A percentile compares a stretch with the other conserved stretches of the same genome.
Conservation (phyloP, 768 basidiomycete species). For the Rhodotorula graminis region DNA sequence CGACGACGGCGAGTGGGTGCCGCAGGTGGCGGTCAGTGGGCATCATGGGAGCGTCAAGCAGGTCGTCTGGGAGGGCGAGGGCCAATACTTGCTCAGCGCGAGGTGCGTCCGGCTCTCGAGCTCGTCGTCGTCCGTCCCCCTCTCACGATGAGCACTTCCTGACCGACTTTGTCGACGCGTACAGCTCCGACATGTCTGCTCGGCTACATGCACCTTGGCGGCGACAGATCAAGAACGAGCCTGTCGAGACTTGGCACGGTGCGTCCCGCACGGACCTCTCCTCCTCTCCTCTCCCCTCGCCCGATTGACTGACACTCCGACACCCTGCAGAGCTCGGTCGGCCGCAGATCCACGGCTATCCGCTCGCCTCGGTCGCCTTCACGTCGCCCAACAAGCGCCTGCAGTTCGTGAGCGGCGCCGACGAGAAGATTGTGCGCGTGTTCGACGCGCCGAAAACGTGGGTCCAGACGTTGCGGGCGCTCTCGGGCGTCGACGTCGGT, state of each 20-base stretch:
- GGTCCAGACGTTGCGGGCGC: constrained; percentile 57
- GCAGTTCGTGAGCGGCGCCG: constrained; percentile 82
- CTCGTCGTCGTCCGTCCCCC: not conserved
- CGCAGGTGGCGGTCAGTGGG: constrained; percentile 74
- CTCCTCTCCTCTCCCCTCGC: not conserved
- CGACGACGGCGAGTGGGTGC: constrained; percentile 57
- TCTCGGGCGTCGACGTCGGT: constrained; percentile 53
- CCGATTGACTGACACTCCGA: too few species aligned
- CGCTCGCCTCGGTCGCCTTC: constrained; percentile 73
- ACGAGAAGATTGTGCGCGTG: constrained; percentile 90
- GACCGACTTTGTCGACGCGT: constrained; percentile 49
- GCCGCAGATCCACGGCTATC: constrained; percentile 96
- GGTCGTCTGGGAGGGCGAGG: constrained; percentile 78
- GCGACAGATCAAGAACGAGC: constrained; percentile 13
- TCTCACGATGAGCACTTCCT: not conserved
- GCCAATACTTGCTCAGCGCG: constrained; percentile 73
- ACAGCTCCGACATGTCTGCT: constrained; percentile 73
- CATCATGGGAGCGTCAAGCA: constrained; percentile 75
- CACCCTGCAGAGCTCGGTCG: constrained; percentile 63
- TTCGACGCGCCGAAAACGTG: constrained; percentile 87
- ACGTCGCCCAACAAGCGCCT: constrained; percentile 55
- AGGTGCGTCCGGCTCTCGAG: not conserved
- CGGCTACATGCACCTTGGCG: constrained; percentile 70
- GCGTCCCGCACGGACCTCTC: too few species aligned
- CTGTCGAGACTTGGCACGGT: constrained; percentile 61